Conservation (phyloP, 805 yeast genomes). For the Candida multigemmis region DNA sequence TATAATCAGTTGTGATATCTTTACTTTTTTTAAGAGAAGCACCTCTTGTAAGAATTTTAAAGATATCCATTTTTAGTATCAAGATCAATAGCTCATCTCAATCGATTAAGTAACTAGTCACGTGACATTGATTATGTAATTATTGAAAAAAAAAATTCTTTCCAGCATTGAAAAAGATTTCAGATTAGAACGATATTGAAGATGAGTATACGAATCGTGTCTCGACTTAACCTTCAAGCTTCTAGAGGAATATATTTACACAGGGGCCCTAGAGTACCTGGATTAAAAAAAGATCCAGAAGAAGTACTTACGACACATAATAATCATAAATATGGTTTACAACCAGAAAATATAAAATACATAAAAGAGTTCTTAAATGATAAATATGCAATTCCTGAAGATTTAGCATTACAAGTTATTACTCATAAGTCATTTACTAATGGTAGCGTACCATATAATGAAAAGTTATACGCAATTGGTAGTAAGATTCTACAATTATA, state of each 20-base stretch:
- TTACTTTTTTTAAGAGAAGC: conserved; percentile 63
- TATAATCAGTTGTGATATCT: conserved; percentile 31
- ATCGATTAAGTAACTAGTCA: background rate
- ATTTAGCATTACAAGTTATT: conserved; percentile 62
- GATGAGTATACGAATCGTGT: background rate
- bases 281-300: conserved; percentile 63
- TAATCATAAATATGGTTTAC: conserved; percentile 43
- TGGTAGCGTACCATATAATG: conserved; percentile 85
- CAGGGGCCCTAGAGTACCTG: conserved; percentile 52
- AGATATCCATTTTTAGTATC: conserved; percentile 83
- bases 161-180: conserved; percentile 1
- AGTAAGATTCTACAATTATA: conserved; percentile 46
- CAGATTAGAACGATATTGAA: background rate
- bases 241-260: conserved; percentile 32
- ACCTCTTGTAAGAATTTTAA: conserved; percentile 77
- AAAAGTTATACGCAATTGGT: conserved; percentile 70
- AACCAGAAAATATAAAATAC: conserved; percentile 37
- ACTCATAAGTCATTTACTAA: conserved; percentile 95
- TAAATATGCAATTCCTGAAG: conserved; percentile 49
- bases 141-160: background rate
- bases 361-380: conserved; percentile 40
- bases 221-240: no score
- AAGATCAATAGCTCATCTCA: no score
- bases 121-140: background rate
- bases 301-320: conserved; percentile 27